These are phyloP conservation scores for Fusarium chaquense DNA, from an alignment of 2,329 filamentous ascomycete species.

Conservation along the genomic window DNA sequence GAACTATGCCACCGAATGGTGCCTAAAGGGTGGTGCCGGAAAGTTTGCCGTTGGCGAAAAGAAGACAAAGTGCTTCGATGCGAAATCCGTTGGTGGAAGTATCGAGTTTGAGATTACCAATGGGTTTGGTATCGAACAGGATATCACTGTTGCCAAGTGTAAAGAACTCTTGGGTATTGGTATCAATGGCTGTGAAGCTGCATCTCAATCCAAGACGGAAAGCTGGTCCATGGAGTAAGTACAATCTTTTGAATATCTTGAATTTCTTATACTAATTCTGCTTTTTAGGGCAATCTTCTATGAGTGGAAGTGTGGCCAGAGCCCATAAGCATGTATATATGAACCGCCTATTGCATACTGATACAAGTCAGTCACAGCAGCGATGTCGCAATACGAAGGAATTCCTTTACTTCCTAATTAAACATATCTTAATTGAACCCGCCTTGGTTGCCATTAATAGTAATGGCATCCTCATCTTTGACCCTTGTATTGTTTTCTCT, in stretches of 20 bases:
- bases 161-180: background rate
- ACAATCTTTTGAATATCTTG: accelerated
- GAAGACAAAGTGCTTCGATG: constrained; percentile 24
- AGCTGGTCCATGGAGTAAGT: constrained; percentile 27
- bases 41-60: constrained; percentile 5
- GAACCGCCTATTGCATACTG: background rate
- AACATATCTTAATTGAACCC: no score
- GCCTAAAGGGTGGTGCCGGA: background rate
- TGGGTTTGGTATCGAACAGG: constrained; percentile 9
- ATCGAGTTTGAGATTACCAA: constrained; percentile 17
- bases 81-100: background rate
- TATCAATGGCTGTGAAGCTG: constrained; percentile 9
- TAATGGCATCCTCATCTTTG: no score
- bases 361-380: background rate
- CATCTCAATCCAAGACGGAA: constrained; percentile 6
- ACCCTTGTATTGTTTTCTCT: no score
- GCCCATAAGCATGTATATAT: background rate
- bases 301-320: constrained; percentile 9
- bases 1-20: constrained; percentile 3
- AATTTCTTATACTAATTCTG: no score
- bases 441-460: no score
- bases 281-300: background rate
- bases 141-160: background rate
- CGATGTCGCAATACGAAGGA: background rate
- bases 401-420: no score